A percentile compares a stretch with the other conserved stretches of the same genome.
phyloP scores from a whole-genome alignment of 192 early-diverging fungal species.

The Coemansia sp. region DNA sequence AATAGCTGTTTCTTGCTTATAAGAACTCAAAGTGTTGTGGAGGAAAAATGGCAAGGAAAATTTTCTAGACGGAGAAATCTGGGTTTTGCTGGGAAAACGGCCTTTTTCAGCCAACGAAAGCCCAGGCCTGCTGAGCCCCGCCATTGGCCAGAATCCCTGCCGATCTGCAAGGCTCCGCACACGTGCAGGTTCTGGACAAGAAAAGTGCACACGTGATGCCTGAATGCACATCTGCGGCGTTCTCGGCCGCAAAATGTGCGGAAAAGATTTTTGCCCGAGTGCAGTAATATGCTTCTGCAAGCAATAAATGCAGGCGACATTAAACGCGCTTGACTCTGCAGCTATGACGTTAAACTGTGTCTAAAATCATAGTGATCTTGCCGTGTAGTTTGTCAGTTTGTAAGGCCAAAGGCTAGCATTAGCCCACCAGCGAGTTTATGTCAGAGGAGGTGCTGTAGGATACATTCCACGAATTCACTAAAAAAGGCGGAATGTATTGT shows the following conservation, averaged over 20 bases:
- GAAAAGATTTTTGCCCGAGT: too few relatives aligned
- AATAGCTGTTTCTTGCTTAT: neutral
- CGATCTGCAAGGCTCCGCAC: neutral
- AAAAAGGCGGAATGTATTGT: too few relatives aligned
- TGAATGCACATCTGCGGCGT: too few relatives aligned
- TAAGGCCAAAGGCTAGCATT: too few relatives aligned
- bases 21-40: neutral
- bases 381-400: too few relatives aligned
- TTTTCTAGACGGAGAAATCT: neutral
- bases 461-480: too few relatives aligned
- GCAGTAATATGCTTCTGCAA: neutral
- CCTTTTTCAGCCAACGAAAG: conserved; percentile 40
- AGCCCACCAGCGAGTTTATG: too few relatives aligned
- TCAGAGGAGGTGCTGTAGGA: too few relatives aligned
- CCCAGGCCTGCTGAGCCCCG: conserved; percentile 14
- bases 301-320: neutral
- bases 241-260: too few relatives aligned
- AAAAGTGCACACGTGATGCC: neutral
- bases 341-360: neutral
- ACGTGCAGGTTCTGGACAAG: neutral
- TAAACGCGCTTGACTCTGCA: neutral
- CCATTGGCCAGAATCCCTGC: conserved; percentile 28
- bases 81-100: conserved; percentile 4
- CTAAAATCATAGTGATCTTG: too few relatives aligned
- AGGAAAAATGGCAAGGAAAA: neutral